phyloP scores from a whole-genome alignment of 1,284 basidiomycete genomes.

The Cryptococcus depauperatus region DNA sequence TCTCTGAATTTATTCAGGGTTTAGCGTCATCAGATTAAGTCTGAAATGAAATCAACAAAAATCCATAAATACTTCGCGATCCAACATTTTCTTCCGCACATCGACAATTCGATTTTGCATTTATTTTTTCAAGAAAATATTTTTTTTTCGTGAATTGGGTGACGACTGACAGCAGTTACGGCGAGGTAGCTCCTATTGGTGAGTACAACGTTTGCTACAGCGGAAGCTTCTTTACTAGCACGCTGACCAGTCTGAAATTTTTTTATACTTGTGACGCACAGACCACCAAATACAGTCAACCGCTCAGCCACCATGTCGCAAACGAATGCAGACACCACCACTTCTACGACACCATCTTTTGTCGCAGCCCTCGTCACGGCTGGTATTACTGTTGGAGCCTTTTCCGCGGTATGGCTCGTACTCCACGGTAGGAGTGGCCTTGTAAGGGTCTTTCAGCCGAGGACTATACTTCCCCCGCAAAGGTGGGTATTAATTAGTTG shows the following conservation, averaged over 20 bases:
- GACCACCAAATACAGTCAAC: not conserved
- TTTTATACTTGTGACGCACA: too few species aligned
- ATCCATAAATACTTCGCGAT: not conserved
- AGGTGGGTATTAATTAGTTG: conserved; percentile 18
- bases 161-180: too few species aligned
- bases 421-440: conserved; percentile 30
- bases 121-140: too few species aligned
- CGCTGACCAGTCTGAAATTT: too few species aligned
- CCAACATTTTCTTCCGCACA: not conserved
- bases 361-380: conserved; percentile 41
- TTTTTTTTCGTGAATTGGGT: too few species aligned
- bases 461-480: conserved; percentile 34
- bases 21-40: not conserved
- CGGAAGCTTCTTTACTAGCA: too few species aligned
- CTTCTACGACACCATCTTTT: conserved; percentile 34
- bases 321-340: conserved; percentile 27
- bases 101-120: too few species aligned
- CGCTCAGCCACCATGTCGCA: conserved; percentile 26
- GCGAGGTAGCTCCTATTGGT: too few species aligned
- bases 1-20: not conserved
- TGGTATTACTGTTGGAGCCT: conserved; percentile 33
- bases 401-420: conserved; percentile 29
- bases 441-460: conserved; percentile 36
- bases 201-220: too few species aligned
- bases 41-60: conserved; percentile 1